Percentiles rank a stretch among this genome's conserved stretches.
Evolutionary conservation across 2,329 filamentous ascomycete species (phyloP).

Genomic region (Cladophialophora exuberans): DNA sequence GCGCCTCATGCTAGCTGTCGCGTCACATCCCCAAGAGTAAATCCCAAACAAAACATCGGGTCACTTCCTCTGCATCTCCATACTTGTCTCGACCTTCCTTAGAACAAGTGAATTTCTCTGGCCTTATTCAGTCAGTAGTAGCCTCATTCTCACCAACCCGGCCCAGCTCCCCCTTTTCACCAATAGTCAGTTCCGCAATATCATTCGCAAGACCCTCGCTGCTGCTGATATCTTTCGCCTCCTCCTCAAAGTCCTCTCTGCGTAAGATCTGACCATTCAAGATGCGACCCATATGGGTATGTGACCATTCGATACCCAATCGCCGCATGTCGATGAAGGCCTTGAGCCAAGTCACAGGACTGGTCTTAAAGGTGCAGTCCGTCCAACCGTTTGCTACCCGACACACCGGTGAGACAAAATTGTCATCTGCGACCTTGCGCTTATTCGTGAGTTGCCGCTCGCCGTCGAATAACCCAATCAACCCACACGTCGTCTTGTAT

Average conservation of each 20-base stretch:
- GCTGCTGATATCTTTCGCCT: background rate
- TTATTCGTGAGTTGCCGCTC: constrained; percentile 42
- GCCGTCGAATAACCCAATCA: constrained; percentile 38
- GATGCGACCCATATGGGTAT: constrained; percentile 52
- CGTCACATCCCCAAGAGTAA: too few species aligned
- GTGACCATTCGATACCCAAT: constrained; percentile 44
- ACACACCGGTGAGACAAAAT: constrained; percentile 37
- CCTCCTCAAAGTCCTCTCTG: constrained; percentile 37
- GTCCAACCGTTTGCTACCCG: constrained; percentile 28
- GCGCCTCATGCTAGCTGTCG: too few species aligned
- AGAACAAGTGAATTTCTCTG: too few species aligned
- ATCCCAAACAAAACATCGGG: too few species aligned
- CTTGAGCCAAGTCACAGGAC: constrained; percentile 48
- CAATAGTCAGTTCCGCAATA: background rate
- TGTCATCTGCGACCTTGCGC: constrained; percentile 32
- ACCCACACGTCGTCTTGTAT: constrained; percentile 46
- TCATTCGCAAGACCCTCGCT: background rate
- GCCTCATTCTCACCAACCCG: too few species aligned
- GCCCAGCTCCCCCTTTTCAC: background rate
- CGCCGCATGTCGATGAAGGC: constrained; percentile 41
- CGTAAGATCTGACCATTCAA: constrained; percentile 43
- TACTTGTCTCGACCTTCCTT: too few species aligned
- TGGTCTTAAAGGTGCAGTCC: constrained; percentile 40
- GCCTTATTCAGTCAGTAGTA: too few species aligned
- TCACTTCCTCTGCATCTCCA: too few species aligned